phyloP scores from a whole-genome alignment of 1,139 yeast species.

The Protomyces inouyei region DNA sequence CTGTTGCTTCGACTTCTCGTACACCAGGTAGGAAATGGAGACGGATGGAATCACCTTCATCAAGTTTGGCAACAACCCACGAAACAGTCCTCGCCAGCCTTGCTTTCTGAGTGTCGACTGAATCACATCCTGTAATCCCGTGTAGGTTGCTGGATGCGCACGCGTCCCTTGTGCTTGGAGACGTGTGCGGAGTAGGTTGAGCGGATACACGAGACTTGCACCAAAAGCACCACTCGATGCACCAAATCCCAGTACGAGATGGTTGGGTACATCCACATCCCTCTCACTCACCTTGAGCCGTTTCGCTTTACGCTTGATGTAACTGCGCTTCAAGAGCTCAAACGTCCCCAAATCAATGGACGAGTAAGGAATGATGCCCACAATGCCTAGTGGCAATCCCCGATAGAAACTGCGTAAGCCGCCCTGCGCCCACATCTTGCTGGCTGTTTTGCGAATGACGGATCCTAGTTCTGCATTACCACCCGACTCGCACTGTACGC shows the following conservation, averaged over 20 bases:
- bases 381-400: conserved; percentile 78
- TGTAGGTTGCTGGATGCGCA: conserved; percentile 86
- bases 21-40: conserved; percentile 92
- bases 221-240: conserved; percentile 94
- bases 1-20: conserved; percentile 52
- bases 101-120: conserved; percentile 53
- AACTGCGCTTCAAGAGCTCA: conserved; percentile 74
- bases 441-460: conserved; percentile 51
- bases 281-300: conserved; percentile 50
- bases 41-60: conserved; percentile 89
- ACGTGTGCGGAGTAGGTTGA: conserved; percentile 83
- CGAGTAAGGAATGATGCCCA: conserved; percentile 96
- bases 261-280: conserved; percentile 70
- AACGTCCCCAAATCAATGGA: conserved; percentile 94
- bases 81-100: conserved; percentile 59
- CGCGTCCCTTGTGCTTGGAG: conserved; percentile 95
- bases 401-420: conserved; percentile 76
- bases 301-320: conserved; percentile 59
- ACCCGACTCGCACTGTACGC: conserved; percentile 44
- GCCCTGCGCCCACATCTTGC: conserved; percentile 70
- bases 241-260: conserved; percentile 79
- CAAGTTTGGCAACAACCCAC: conserved; percentile 81
- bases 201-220: conserved; percentile 90
- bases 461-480: conserved; percentile 33
- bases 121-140: conserved; percentile 78